A percentile compares a stretch with the other conserved stretches of the same genome.
phyloP scores from a whole-genome alignment of 2,329 filamentous ascomycete species.

The Aspergillus japonicus region DNA sequence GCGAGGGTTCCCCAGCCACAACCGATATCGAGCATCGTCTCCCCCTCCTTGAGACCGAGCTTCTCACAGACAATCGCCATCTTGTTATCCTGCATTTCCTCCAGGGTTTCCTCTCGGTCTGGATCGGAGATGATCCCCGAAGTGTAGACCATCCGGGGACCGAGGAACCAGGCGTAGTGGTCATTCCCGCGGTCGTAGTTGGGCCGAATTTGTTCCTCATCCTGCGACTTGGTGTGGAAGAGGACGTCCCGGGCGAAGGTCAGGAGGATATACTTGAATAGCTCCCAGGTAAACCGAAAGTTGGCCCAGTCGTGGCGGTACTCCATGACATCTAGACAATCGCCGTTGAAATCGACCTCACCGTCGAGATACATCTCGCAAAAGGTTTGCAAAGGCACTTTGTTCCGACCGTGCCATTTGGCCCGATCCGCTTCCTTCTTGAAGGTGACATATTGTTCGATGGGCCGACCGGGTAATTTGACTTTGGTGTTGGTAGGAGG shows the following conservation, averaged over 20 bases:
- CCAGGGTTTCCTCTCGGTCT: conserved; percentile 30
- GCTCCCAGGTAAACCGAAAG: conserved; percentile 30
- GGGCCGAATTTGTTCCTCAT: conserved; percentile 34
- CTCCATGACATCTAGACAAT: conserved; percentile 33
- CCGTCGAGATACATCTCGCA: conserved; percentile 33
- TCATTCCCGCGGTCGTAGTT: conserved; percentile 37
- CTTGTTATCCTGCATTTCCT: conserved; percentile 73
- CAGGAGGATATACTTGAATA: conserved; percentile 34
- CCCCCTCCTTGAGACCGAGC: conserved; percentile 72
- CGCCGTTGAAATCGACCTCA: conserved; percentile 36
- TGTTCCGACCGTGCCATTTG: conserved; percentile 26
- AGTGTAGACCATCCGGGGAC: conserved; percentile 38
- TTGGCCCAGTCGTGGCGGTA: conserved; percentile 37
- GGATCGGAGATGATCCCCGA: conserved; percentile 33
- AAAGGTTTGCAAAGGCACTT: conserved; percentile 30
- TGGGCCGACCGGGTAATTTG: conserved; percentile 24
- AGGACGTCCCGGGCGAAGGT: conserved; percentile 29
- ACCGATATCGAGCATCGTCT: conserved; percentile 80
- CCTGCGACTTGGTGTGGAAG: conserved; percentile 30
- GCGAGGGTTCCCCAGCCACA: conserved; percentile 91
- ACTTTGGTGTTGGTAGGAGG: conserved; percentile 25
- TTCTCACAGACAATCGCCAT: conserved; percentile 86
- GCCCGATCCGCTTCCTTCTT: conserved; percentile 23
- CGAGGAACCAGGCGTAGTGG: conserved; percentile 36
- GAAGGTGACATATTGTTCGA: conserved; percentile 31